Evolutionary conservation across 1,284 basidiomycete genomes (phyloP).

Genomic region (Cystobasidium slooffiae): DNA sequence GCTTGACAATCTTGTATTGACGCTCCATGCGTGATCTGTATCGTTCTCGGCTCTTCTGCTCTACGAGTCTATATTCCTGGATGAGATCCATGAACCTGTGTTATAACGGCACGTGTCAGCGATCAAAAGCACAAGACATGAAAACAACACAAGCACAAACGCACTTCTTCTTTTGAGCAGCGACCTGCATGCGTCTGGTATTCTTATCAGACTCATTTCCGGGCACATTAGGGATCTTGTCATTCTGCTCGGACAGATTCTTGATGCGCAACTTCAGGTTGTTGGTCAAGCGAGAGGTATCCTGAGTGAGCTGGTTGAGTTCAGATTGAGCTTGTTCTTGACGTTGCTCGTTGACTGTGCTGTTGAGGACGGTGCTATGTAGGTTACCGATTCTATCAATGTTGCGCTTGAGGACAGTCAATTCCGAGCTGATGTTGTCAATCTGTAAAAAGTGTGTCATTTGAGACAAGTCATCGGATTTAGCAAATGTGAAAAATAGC

Average conservation of each 20-base stretch:
- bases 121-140: background rate
- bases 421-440: slow-evolving; percentile 50
- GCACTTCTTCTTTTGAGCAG: slow-evolving; percentile 50
- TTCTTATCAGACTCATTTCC: slow-evolving; percentile 48
- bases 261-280: slow-evolving; percentile 52
- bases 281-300: slow-evolving; percentile 51
- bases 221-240: slow-evolving; percentile 41
- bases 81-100: slow-evolving; percentile 60
- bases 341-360: slow-evolving; percentile 50
- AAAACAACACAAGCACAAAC: slow-evolving; percentile 5
- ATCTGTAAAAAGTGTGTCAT: slow-evolving; percentile 43
- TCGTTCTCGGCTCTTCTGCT: slow-evolving; percentile 88
- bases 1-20: slow-evolving; percentile 97
- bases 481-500: background rate
- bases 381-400: slow-evolving; percentile 50
- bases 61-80: slow-evolving; percentile 75
- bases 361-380: slow-evolving; percentile 51
- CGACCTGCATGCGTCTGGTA: slow-evolving; percentile 52
- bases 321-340: slow-evolving; percentile 46
- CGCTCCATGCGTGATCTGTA: slow-evolving; percentile 94
- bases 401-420: slow-evolving; percentile 50
- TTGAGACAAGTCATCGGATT: background rate
- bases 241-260: slow-evolving; percentile 50
- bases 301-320: slow-evolving; percentile 48
- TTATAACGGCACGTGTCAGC: slow-evolving; percentile 51